Percentiles rank a stretch among this genome's conserved stretches.
Evolutionary conservation across 2,329 filamentous ascomycete species (phyloP).

Genomic region (Periconia digitata): DNA sequence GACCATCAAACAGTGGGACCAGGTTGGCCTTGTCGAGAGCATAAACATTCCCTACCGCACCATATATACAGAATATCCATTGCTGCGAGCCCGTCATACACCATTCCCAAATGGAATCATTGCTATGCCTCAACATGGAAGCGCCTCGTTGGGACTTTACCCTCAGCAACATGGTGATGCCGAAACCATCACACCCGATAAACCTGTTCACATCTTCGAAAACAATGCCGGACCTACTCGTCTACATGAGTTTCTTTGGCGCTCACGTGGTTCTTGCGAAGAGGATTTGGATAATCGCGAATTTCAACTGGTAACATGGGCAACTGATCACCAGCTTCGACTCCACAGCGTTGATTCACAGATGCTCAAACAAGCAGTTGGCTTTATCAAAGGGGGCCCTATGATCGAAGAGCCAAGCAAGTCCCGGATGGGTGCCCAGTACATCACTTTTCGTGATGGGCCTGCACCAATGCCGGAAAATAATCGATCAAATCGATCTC

Average conservation of each 20-base stretch:
- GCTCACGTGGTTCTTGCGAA: constrained; percentile 67
- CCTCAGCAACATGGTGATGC: constrained; percentile 57
- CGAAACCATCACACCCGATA: constrained; percentile 28
- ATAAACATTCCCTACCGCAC: constrained; percentile 53
- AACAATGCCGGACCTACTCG: constrained; percentile 56
- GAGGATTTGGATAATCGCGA: constrained; percentile 79
- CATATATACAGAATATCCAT: constrained; percentile 80
- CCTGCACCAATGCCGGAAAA: constrained; percentile 21
- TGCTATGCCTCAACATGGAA: constrained; percentile 89
- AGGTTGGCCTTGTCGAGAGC: constrained; percentile 58
- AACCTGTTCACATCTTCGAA: constrained; percentile 54
- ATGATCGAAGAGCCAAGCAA: constrained; percentile 67
- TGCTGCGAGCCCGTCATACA: constrained; percentile 89
- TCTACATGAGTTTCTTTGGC: constrained; percentile 91
- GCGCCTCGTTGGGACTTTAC: constrained; percentile 82
- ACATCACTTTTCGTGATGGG: constrained; percentile 77
- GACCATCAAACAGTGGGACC: constrained; percentile 94
- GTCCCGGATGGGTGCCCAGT: constrained; percentile 80
- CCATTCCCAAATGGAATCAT: constrained; percentile 85
- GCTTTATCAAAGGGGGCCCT: constrained; percentile 69
- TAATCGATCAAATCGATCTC: constrained; percentile 5
- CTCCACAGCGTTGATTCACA: constrained; percentile 72
- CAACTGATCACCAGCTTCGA: constrained; percentile 78
- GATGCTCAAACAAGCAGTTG: constrained; percentile 65
- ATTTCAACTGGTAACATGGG: constrained; percentile 93